phyloP scores from a whole-genome alignment of 345 rosid genomes.

The Boechera retrofracta region DNA sequence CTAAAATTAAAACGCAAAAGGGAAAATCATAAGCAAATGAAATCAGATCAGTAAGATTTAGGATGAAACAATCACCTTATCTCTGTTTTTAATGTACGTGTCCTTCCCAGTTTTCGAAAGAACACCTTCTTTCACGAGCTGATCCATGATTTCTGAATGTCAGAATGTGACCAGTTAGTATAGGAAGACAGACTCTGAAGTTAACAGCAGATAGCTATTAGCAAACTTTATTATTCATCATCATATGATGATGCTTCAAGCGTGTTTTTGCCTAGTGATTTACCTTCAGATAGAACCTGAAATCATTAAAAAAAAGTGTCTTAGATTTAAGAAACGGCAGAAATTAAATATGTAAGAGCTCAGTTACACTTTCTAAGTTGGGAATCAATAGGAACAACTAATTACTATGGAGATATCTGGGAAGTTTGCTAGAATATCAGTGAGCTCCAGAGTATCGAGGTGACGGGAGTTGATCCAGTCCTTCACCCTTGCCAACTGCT shows the following conservation, averaged over 20 bases:
- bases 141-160: slow-evolving; percentile 81
- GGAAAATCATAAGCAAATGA: background rate
- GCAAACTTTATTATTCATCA: slow-evolving; percentile 7
- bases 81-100: slow-evolving; percentile 61
- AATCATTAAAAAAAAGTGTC: slow-evolving; percentile 32
- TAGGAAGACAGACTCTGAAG: slow-evolving; percentile 28
- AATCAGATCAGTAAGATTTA: background rate
- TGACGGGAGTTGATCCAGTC: slow-evolving; percentile 70
- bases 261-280: slow-evolving; percentile 17
- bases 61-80: slow-evolving; percentile 53
- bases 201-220: background rate
- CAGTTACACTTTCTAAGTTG: slow-evolving; percentile 9
- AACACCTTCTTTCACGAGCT: slow-evolving; percentile 71
- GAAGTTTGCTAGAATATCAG: slow-evolving; percentile 80
- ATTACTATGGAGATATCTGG: slow-evolving; percentile 83
- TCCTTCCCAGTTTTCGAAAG: slow-evolving; percentile 67
- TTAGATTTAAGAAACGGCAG: slow-evolving; percentile 10
- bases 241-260: slow-evolving; percentile 19
- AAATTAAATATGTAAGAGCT: slow-evolving; percentile 25
- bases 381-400: slow-evolving; percentile 12
- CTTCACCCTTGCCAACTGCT: slow-evolving; percentile 76
- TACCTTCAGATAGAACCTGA: slow-evolving; percentile 91
- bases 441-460: slow-evolving; percentile 60
- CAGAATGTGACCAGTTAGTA: slow-evolving; percentile 29
- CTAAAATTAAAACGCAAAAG: background rate